These are phyloP conservation scores for Liriodendron chinense DNA, from an alignment of 164 flowering plant genomes.

Conservation along the genomic window DNA sequence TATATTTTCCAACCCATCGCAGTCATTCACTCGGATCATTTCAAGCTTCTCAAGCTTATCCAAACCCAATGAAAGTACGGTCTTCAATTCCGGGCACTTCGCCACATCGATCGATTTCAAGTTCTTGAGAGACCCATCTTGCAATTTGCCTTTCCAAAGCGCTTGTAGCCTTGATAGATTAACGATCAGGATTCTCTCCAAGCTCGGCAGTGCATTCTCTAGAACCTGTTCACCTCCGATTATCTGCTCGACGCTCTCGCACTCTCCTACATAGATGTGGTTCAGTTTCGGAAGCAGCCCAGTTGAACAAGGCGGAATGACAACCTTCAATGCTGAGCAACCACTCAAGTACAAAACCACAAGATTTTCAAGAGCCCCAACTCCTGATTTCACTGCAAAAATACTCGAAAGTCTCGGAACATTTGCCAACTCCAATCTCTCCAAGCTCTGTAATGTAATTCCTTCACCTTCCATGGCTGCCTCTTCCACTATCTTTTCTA, in stretches of 20 bases:
- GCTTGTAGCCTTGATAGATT: background rate
- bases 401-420: background rate
- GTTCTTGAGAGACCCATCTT: conserved; percentile 6
- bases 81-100: background rate
- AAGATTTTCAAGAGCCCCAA: background rate
- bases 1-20: conserved; percentile 2
- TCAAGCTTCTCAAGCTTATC: conserved; percentile 2
- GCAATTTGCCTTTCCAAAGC: conserved; percentile 2
- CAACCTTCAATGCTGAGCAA: conserved; percentile 6
- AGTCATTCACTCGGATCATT: background rate
- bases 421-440: background rate
- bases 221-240: conserved; percentile 1
- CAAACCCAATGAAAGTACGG: background rate
- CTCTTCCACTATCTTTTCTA: background rate
- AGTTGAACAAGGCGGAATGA: background rate
- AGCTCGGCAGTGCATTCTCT: conserved; percentile 7
- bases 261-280: conserved; percentile 3
- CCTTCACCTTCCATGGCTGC: background rate
- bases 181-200: background rate
- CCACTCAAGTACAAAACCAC: background rate
- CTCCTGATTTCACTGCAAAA: background rate
- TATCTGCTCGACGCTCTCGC: background rate
- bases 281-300: background rate
- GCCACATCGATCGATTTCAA: background rate
- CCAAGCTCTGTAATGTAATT: background rate